Evolutionary conservation across 257 asterid genomes (phyloP), one percentile per base, ranked within the genome.

Genomic region (Avicennia marina): DNA sequence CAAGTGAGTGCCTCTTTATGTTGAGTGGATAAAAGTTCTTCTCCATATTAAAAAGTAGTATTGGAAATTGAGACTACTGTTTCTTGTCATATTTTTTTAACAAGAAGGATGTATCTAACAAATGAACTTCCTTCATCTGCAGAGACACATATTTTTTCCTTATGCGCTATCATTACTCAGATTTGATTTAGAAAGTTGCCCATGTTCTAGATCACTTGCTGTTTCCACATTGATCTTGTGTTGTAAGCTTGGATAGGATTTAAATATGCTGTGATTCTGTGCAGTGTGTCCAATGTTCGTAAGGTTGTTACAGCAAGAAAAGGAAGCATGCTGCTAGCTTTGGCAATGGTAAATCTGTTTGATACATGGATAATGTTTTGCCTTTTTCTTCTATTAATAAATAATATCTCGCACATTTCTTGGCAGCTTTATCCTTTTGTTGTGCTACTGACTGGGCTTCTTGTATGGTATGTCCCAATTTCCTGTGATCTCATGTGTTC

Each of bases 271-370:
- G 31, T 56, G 49, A 58, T 73, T 63, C 10, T 68, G 11, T 82
- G 76, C 93, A 90, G 96, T 21, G 72, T 80, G 58, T 42, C 71
- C 64, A 84, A 84, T 70, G 97, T 86, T 61, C 66, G 72, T 50
- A 80, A 75, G 66, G 89, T 90, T 71, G 94, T 90, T 58, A 74
- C 69, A 63, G 83, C 85, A 67, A 84, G 87, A 74, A 90, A 84
- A 58, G 96, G 93, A 75, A 86, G 76, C 74, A 84, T 90, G 97
- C 62, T 69, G 1, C 77, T 74, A 50, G 97, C 97, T 40, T 69
- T 90, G 79, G 95, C 97, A 53, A 86, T 90, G 97, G 97, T 90
- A 75, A 53, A 40, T 39, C 38, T 24, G 16, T 47, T n/a, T 43
- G 49, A 36, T 36, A 31, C 38, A 24, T 33, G 47, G 40, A 34